phyloP scores from a whole-genome alignment of 2,329 filamentous ascomycete genomes.

The Juglanconis oblonga region DNA sequence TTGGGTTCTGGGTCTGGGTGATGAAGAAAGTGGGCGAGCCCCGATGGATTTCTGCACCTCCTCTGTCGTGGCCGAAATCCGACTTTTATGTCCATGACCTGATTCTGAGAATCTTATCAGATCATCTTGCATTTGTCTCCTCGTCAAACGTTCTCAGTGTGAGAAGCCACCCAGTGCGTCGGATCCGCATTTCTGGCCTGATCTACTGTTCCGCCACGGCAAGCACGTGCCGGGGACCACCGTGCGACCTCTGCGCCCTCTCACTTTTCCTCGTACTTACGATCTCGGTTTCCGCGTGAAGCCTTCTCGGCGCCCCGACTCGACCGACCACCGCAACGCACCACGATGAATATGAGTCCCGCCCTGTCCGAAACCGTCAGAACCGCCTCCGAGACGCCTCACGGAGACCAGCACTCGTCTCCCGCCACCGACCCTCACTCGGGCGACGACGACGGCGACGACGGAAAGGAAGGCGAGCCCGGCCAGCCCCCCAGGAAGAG shows the following conservation, averaged over 20 bases:
- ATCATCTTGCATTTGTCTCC: slow-evolving; percentile 7
- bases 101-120: slow-evolving; percentile 11
- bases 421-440: slow-evolving; percentile 14
- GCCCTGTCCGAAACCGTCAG: slow-evolving; percentile 13
- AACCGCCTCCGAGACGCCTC: slow-evolving; percentile 9
- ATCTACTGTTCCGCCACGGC: slow-evolving; percentile 1
- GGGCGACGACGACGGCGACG: slow-evolving; percentile 23
- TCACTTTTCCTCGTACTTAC: slow-evolving; percentile 13
- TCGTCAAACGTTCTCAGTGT: neutral
- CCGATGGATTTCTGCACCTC: neutral
- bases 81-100: neutral
- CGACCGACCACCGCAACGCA: slow-evolving; percentile 2
- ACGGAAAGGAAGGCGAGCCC: slow-evolving; percentile 25
- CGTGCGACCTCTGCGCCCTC: slow-evolving; percentile 3
- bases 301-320: slow-evolving; percentile 12
- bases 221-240: slow-evolving; percentile 5
- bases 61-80: neutral
- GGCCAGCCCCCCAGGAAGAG: slow-evolving; percentile 50
- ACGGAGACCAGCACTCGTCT: slow-evolving; percentile 12
- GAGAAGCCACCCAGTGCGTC: neutral
- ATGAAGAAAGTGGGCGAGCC: neutral
- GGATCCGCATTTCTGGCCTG: neutral
- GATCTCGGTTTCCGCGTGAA: slow-evolving; percentile 18
- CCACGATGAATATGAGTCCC: slow-evolving; percentile 2
- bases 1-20: neutral